Evolutionary conservation across 371 early-diverging fungal genomes (phyloP).

Genomic region (Mortierella sp.): DNA sequence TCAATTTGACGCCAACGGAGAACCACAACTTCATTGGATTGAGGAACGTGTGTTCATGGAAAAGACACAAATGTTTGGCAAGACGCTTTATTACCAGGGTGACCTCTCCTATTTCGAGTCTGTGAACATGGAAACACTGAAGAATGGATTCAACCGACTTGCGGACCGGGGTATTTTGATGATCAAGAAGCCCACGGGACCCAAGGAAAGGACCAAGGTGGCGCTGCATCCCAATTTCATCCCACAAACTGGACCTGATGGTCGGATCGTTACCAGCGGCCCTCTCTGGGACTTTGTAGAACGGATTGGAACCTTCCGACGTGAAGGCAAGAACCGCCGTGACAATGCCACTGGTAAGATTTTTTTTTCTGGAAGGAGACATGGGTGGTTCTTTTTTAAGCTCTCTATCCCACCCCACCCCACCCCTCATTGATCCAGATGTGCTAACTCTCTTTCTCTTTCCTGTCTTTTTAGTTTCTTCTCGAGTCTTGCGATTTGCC

Average conservation of each 20-base stretch:
- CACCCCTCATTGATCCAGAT: neutral
- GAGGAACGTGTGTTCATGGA: constrained; percentile 76
- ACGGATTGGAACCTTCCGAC: constrained; percentile 82
- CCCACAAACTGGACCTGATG: constrained; percentile 63
- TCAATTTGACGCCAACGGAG: constrained; percentile 28
- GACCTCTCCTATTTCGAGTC: constrained; percentile 87
- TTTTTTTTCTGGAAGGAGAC: neutral
- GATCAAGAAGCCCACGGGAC: constrained; percentile 47
- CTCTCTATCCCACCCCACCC: neutral
- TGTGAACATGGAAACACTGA: constrained; percentile 86
- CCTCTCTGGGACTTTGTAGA: constrained; percentile 86
- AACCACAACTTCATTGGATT: constrained; percentile 63
- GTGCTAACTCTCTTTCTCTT: neutral
- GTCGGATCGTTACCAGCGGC: constrained; percentile 66
- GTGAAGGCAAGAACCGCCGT: constrained; percentile 90
- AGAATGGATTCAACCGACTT: constrained; percentile 77
- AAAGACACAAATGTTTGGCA: constrained; percentile 80
- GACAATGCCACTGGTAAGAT: constrained; percentile 82
- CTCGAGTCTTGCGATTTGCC: constrained; percentile 58
- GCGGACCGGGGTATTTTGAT: constrained; percentile 76
- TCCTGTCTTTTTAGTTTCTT: constrained; percentile 46
- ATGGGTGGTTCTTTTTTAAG: neutral
- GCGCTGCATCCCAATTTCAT: constrained; percentile 65
- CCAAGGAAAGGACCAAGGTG: constrained; percentile 57
- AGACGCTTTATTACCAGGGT: constrained; percentile 85